Base-by-base conservation (phyloP, 1,139 yeast species). In the Eremothecium gossypii region DNA sequence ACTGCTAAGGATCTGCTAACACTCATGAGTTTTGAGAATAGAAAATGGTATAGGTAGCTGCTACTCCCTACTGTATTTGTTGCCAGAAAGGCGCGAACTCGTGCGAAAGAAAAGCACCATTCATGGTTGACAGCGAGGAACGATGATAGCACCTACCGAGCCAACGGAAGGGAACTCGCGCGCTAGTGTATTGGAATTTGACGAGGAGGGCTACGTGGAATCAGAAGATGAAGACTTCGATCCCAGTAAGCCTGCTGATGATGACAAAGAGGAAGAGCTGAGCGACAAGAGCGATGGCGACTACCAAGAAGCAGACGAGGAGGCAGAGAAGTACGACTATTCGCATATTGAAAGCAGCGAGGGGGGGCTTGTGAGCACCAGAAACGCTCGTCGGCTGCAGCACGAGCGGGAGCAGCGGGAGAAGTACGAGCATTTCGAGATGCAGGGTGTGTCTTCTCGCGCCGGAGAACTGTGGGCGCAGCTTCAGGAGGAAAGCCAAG, bases 151-250 rank as follows among this genome's bases (percentile, higher is more conserved):
- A 17, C 3, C 23, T 17, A 4, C 3, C 6, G 23, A 17, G 23
- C 6, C 6, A 17, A 17, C 23, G 23, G 23, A 17, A 6, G 23
- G 6, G 23, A 17, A 17, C 23, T 17, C 23, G 3, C 13, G 31
- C 5, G 6, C 31, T 6, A 7, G 11, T 4, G 31, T 12, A 12
- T 6, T 29, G 31, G 13, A 29, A n/a, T 34, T 34, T 23, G 63
- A 61, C 6, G 73, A 66, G 27, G 67, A 67, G 13, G 66, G 59
- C 8, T 76, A 77, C 45, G 67, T 70, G 34, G 85, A 79, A 49
- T 80, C 77, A 41, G 84, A 78, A 33, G 83, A 78, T 46, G 82
- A 76, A 41, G 85, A 79, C 50, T 79, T 71, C 57, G 73, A 73
- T 44, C 83, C 83, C 11, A 65, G 63, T 23, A 52, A 54, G 40